Evolutionary conservation across 495 filamentous ascomycete species (phyloP).

Genomic region (Lasiosphaeria ovina): DNA sequence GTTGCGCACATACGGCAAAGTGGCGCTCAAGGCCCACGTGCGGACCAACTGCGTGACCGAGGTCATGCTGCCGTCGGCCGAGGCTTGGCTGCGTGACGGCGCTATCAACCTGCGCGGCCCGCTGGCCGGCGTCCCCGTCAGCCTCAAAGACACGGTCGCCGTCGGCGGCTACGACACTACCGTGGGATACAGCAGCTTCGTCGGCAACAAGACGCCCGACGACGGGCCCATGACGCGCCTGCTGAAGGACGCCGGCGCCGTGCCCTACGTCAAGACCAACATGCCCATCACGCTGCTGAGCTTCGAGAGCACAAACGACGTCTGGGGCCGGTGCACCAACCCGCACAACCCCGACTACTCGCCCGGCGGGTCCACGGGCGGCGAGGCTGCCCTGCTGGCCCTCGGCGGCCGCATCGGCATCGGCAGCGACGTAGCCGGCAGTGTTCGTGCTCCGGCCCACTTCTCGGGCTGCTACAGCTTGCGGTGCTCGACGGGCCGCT

Average conservation of each 20-base stretch:
- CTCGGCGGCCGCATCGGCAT: conserved; percentile 90
- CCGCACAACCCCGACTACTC: conserved; percentile 82
- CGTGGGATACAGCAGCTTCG: conserved; percentile 75
- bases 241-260: conserved; percentile 89
- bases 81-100: conserved; percentile 61
- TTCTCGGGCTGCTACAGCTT: conserved; percentile 89
- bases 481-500: conserved; percentile 91
- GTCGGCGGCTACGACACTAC: conserved; percentile 85
- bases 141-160: conserved; percentile 81
- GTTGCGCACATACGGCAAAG: conserved; percentile 85
- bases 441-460: conserved; percentile 84
- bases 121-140: conserved; percentile 85
- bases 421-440: conserved; percentile 91
- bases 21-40: conserved; percentile 78
- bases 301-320: conserved; percentile 89
- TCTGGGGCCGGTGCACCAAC: conserved; percentile 81
- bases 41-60: conserved; percentile 93
- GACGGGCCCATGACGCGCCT: conserved; percentile 77
- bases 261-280: conserved; percentile 95
- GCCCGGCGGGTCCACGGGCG: conserved; percentile 88
- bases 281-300: conserved; percentile 87
- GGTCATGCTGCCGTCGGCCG: conserved; percentile 76
- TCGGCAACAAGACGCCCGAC: conserved; percentile 58
- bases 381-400: conserved; percentile 82
- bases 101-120: conserved; percentile 65